Conservation (phyloP, 345 rosid genomes). For the Syzygium aqueum region DNA sequence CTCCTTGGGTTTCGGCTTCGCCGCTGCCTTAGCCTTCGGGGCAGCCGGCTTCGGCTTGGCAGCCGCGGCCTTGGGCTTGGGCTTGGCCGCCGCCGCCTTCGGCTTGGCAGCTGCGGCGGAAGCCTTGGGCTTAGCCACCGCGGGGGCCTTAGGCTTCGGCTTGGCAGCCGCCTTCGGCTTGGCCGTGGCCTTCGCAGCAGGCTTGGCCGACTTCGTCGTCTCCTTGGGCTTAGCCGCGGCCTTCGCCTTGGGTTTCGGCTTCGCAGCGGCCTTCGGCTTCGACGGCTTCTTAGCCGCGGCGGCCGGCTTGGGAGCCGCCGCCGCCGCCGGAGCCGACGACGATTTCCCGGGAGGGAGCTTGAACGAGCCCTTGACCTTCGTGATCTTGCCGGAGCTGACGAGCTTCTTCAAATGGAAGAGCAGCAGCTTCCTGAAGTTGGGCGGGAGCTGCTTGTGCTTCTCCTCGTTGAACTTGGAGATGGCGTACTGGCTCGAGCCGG, state of each 20-base stretch:
- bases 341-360: conserved; percentile 46
- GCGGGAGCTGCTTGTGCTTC: conserved; percentile 60
- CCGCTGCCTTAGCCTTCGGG: conserved; percentile 1
- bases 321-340: conserved; percentile 7
- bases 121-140: conserved; percentile 35
- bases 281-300: background rate
- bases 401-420: conserved; percentile 59
- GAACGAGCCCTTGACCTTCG: conserved; percentile 67
- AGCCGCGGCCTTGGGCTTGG: conserved; percentile 17
- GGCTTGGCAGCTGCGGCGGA: conserved; percentile 19
- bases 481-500: conserved; percentile 86
- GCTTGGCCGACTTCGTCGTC: conserved; percentile 7
- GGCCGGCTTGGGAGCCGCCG: background rate
- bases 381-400: conserved; percentile 49
- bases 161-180: conserved; percentile 13
- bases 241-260: conserved; percentile 18
- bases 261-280: conserved; percentile 3
- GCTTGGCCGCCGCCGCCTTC: conserved; percentile 6
- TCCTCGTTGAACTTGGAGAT: conserved; percentile 74
- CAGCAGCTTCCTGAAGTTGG: conserved; percentile 56
- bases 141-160: conserved; percentile 27
- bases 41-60: conserved; percentile 20
- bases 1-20: conserved; percentile 15
- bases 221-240: conserved; percentile 30
- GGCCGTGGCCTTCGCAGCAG: conserved; percentile 14